Evolutionary conservation across 805 yeast genomes (phyloP).

Genomic region (Cyberlindnera mrakii): DNA sequence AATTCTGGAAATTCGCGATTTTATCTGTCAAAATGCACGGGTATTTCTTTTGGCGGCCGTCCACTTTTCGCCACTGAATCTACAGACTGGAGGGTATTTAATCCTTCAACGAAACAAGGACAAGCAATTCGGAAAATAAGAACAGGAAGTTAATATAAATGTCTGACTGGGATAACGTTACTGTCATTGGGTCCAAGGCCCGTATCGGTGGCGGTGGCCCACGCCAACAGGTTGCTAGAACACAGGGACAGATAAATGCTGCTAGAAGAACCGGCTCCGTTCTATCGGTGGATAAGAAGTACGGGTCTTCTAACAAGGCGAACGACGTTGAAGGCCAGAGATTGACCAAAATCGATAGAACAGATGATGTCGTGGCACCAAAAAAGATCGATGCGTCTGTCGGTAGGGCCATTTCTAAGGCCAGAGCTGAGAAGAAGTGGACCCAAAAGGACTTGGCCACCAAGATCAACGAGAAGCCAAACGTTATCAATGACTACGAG

Average conservation of each 20-base stretch:
- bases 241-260: conserved; percentile 75
- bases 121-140: too few species aligned
- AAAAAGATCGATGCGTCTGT: conserved; percentile 80
- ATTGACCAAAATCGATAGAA: conserved; percentile 86
- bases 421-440: conserved; percentile 79
- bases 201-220: conserved; percentile 88
- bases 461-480: conserved; percentile 92
- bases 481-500: conserved; percentile 92
- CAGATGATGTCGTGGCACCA: conserved; percentile 89
- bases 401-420: conserved; percentile 81
- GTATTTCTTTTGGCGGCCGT: too few species aligned
- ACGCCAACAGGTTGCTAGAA: conserved; percentile 74
- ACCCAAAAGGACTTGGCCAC: conserved; percentile 97
- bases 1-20: too few species aligned
- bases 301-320: conserved; percentile 54
- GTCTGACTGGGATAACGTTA: conserved; percentile 90
- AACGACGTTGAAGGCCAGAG: conserved; percentile 90
- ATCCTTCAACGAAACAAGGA: too few species aligned
- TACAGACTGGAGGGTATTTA: too few species aligned
- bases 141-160: conserved; percentile 13
- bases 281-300: conserved; percentile 89
- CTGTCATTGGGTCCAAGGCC: conserved; percentile 84
- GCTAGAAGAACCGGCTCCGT: conserved; percentile 92
- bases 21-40: too few species aligned
- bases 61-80: too few species aligned